A percentile compares a stretch with the other conserved stretches of the same genome.
These are phyloP conservation scores for Cinnamomum micranthum DNA, from an alignment of 164 flowering plant species.

Conservation along the genomic window DNA sequence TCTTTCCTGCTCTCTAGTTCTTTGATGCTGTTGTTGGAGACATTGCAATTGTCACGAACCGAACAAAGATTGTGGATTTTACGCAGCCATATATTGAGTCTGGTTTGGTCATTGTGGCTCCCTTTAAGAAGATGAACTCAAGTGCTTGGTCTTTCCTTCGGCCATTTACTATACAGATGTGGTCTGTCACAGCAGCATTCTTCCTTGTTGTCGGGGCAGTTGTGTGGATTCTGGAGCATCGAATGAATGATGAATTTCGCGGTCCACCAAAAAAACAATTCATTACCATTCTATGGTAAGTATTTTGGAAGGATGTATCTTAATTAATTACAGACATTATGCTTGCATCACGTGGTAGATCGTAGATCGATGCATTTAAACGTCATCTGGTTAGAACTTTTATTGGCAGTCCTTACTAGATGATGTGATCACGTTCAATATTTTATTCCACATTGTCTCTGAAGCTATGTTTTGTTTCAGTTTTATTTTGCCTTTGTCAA, in stretches of 20 bases:
- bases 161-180: constrained; percentile 67
- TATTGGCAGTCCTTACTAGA: not conserved
- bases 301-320: not conserved
- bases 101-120: constrained; percentile 82
- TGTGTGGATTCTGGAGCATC: constrained; percentile 39
- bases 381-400: not conserved
- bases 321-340: not conserved
- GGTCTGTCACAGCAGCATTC: constrained; percentile 54
- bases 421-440: not conserved
- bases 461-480: no score
- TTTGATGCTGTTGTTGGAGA: constrained; percentile 86
- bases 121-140: constrained; percentile 44
- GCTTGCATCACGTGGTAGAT: not conserved
- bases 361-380: not conserved
- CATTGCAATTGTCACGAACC: constrained; percentile 61
- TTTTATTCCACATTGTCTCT: no score
- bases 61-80: constrained; percentile 73
- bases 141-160: constrained; percentile 71
- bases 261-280: constrained; percentile 35
- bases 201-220: constrained; percentile 51
- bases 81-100: constrained; percentile 80
- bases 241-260: constrained; percentile 39
- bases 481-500: no score
- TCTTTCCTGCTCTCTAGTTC: constrained; percentile 27
- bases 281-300: constrained; percentile 33